Conservation (phyloP, 75 land plant species). For the Cryptomeria japonica region DNA sequence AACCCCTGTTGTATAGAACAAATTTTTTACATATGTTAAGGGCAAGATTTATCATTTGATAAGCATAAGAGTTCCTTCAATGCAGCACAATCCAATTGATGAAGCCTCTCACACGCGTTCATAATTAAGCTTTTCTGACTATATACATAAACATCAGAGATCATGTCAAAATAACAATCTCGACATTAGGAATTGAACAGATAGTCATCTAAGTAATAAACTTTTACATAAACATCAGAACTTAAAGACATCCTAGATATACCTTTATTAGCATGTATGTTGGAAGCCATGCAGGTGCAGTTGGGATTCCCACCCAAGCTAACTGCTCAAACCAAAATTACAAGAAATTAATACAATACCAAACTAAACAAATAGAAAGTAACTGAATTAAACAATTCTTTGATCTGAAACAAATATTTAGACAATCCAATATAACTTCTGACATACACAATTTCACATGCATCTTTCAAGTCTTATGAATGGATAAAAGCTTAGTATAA, state of each 20-base stretch:
- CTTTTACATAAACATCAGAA: background rate
- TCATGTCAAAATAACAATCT: background rate
- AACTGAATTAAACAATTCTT: background rate
- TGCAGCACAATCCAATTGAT: background rate
- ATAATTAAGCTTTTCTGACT: conserved; percentile 61
- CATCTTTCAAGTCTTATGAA: background rate
- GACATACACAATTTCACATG: background rate
- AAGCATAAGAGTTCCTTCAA: background rate
- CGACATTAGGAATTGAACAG: background rate
- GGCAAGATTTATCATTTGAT: background rate
- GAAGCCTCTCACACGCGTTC: conserved; percentile 34
- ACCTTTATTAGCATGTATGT: conserved; percentile 96
- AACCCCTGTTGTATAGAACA: background rate
- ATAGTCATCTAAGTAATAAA: background rate
- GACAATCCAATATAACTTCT: background rate
- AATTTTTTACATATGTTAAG: background rate
- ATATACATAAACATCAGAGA: conserved; percentile 4
- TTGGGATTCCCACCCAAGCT: conserved; percentile 92
- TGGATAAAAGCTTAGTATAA: too few species aligned
- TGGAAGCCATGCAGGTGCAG: conserved; percentile 95
- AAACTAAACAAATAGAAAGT: background rate
- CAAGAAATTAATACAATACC: background rate
- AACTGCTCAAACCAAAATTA: conserved; percentile 37
- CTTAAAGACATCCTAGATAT: background rate
- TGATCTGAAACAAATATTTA: too few species aligned